Base-by-base conservation (phyloP, 805 yeast species). In the Cyberlindnera maritima region DNA sequence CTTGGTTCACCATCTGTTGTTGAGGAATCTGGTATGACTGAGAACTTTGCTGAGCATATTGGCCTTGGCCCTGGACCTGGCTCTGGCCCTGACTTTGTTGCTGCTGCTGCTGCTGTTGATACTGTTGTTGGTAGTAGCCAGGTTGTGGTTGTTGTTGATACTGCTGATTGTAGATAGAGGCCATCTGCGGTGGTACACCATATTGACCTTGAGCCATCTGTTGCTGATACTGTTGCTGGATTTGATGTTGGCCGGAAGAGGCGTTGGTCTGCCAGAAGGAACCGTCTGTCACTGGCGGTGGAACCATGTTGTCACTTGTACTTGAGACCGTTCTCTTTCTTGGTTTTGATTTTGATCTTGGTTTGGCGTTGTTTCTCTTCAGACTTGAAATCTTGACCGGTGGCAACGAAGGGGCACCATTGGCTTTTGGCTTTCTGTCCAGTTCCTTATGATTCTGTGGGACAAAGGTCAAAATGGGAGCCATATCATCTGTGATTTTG, bases 391-490 rank as follows among this genome's bases (percentile, higher is more conserved):
- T 11, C n/a, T 28, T 28, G 13, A 28, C 31, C 11, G 31, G 31
- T 15, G 45, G 17, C 11, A 34, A 17, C 4, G 21, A 11, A 49
- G 13, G 46, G 43, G 41, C 55, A 1, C 31, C 31, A 14, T 28
- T 28, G 31, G 39, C 37, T 44, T 72, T 72, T 19, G 67, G 54
- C 56, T 72, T 69, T 47, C 68, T 70, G 26, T 67, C 62, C 5
- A 77, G 65, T 3, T 78, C 77, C 32, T 71, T 68, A 60, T 64
- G 71, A 46, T 68, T 73, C 57, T 66, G 76, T 54, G 76, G 76
- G 57, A 61, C 75, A 57, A 79, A 84, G 39, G 74, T 75, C 41
- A 85, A 64, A 2, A 85, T 78, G 4, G 66, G 75, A 21, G 75
- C 72, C 44, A 81, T 70, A 10, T 73, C 70, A 21, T 77, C 80